Base-by-base conservation (phyloP, 805 yeast genomes). In the Kuraishia borneana region DNA sequence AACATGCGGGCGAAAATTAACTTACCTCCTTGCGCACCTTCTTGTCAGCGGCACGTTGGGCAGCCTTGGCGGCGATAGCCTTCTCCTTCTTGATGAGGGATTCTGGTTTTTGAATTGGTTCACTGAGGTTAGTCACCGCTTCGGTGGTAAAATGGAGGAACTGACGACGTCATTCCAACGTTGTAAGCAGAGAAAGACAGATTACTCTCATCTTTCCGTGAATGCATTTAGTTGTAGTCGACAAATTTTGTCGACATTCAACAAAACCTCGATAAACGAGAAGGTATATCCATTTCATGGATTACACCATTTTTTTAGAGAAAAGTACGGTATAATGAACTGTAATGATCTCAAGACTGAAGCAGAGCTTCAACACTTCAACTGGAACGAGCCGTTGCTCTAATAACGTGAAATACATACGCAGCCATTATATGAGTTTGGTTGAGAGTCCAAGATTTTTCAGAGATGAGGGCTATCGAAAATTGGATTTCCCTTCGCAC, bases 21-120 rank as follows among this genome's bases (percentile, higher is more conserved):
- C 94, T 65, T 81, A 83, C 94, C 58, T 75, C 76, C 67, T 75
- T 72, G 65, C 85, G 73, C 48, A 77, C 81, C 59, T 65, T 70
- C 69, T 75, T 79, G 60, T 75, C 88, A 57, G 84, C 87, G 61
- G 83, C 78, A 56, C 80, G 73, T 64, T 76, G 73, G 60, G 76
- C 83, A 50, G 78, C 72, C 55, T 75, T 66, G 75, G 81, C 80
- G 58, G 78, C 76, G 61, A 75, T 72, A 64, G 81, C 76, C 73
- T 80, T 74, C 55, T 79, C 63, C 73, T 80, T 77, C 78, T 83
- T 83, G 65, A 78, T 67, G 63, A 77, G 80, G 61, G 92, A 67
- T 76, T 83, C 94, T 75, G 94, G 94, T 65, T 48, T 44, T 43
- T 70, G 63, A 51, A 71, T 62, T 56, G 58, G 73, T 58, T 47